These are phyloP conservation scores for Globisporangium paroecandrum DNA, from an alignment of 352 stramenopile species.

Conservation along the genomic window DNA sequence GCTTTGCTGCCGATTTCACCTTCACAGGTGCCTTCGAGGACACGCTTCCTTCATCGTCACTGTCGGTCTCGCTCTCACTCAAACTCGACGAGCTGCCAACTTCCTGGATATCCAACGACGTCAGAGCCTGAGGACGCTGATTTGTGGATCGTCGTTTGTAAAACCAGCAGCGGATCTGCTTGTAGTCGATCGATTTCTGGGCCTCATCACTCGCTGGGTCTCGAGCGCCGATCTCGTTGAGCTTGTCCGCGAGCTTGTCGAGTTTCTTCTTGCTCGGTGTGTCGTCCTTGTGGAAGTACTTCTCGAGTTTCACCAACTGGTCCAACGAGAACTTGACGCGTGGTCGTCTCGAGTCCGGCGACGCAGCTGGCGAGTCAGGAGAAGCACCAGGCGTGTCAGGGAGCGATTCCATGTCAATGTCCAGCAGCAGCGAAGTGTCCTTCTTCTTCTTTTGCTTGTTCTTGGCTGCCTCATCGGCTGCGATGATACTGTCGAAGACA, in stretches of 20 bases:
- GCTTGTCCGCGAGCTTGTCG: constrained; percentile 68
- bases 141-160: constrained; percentile 84
- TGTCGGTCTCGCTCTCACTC: constrained; percentile 70
- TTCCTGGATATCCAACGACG: constrained; percentile 49
- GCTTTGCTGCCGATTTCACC: constrained; percentile 22
- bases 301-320: constrained; percentile 77
- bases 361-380: constrained; percentile 64
- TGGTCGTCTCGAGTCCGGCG: constrained; percentile 55
- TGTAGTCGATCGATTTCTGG: constrained; percentile 77
- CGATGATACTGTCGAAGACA: constrained; percentile 11
- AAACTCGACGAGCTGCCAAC: constrained; percentile 40
- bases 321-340: constrained; percentile 77
- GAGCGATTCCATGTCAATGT: constrained; percentile 54
- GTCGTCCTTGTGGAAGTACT: constrained; percentile 81
- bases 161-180: constrained; percentile 86
- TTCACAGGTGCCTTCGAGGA: constrained; percentile 16
- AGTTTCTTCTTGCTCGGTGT: constrained; percentile 76
- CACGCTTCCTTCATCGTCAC: constrained; percentile 38
- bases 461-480: constrained; percentile 7
- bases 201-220: constrained; percentile 53
- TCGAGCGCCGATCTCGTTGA: constrained; percentile 62
- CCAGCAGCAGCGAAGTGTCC: constrained; percentile 36
- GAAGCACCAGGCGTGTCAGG: constrained; percentile 52
- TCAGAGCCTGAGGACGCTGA: constrained; percentile 66
- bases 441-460: constrained; percentile 49